Evolutionary conservation across 352 stramenopile species (phyloP), one percentile per base, ranked within the genome.

Genomic region (Globisporangium paddicum): DNA sequence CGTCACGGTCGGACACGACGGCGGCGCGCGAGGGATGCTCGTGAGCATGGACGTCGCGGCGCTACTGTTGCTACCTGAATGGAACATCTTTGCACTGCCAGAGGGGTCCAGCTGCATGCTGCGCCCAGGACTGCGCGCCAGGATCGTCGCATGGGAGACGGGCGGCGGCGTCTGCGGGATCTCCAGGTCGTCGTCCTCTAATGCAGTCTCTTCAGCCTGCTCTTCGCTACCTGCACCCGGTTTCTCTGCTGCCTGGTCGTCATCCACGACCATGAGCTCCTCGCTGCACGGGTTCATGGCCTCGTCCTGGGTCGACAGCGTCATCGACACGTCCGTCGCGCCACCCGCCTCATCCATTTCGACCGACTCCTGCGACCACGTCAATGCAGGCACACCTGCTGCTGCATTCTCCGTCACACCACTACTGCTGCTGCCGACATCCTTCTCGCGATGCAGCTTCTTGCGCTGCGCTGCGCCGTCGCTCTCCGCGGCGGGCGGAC

Each of bases 31-130:
- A 26, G 47, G 47, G 23, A 28, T 41, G 11, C 8, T 40, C 16
- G 8, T 41, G 2, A 11, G 14, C 13, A 25, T 55, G 16, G 38
- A 49, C 3, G 11, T 11, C 9, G 19, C 32, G 38, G 8, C 7
- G 38, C 38, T 32, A 6, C 14, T 16, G 26, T 51, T 32, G 28
- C 38, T 44, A 8, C 40, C 14, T 16, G 46, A 49, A 46, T 72
- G 60, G 25, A 46, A 61, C 52, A 67, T 52, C 25, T 71, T 71
- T 45, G 60, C 26, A 25, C 38, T 65, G 3, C 56, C 63, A 18
- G 60, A 56, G 5, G 66, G 58, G 8, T 75, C 65, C 18, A 74
- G 66, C 23, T 50, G 19, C 42, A 53, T 58, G 41, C 41, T 44
- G 34, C 51, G 59, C 13, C 18, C 53, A 45, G 54, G 54, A 42